Evolutionary conservation across 805 yeast species (phyloP), one percentile per base, ranked within the genome.

Genomic region (Danielia oregonensis): DNA sequence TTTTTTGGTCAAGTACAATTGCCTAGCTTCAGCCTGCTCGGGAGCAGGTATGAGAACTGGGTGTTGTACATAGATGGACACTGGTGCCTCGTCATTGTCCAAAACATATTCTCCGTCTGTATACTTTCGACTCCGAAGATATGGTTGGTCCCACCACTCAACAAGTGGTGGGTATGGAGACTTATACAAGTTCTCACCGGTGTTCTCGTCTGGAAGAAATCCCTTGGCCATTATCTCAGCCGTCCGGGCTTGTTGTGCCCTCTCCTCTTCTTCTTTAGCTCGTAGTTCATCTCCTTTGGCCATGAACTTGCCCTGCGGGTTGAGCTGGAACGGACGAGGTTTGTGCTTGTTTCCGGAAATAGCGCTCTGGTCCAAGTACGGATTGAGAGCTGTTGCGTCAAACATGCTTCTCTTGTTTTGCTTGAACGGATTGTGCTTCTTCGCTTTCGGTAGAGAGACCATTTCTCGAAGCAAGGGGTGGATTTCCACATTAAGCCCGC

Each of bases 141-240:
- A 74, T 2, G 76, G 76, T 35, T 59, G 54, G 59, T 91, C 96
- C 97, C 97, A 91, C 96, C 96, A 87, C 56, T 88, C 96, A 2
- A 79, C 58, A 2, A 37, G 41, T 0, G 95, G 95, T 1, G 89
- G 88, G 13, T 40, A 51, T 0, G 51, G 54, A 0, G 63, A 62
- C 33, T 61, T 56, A 49, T 70, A 83, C 6, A 62, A 53, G 13
- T 76, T 72, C 49, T 86, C 96, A 4, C 80, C 82, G 1, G 70
- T 38, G 1, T 51, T 47, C 12, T 62, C 54, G 43, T 82, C 78
- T 0, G 89, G 77, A 5, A 68, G 57, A 5, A 72, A 48, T 0
- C 78, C 78, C 24, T 67, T 59, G 6, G 56, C 51, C 23, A 51
- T 49, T 25, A 61, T 53, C 19, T 63, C 65, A 29, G 59, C 48